Conservation (phyloP, 2,329 filamentous ascomycete genomes). For the Pyricularia grisea region DNA sequence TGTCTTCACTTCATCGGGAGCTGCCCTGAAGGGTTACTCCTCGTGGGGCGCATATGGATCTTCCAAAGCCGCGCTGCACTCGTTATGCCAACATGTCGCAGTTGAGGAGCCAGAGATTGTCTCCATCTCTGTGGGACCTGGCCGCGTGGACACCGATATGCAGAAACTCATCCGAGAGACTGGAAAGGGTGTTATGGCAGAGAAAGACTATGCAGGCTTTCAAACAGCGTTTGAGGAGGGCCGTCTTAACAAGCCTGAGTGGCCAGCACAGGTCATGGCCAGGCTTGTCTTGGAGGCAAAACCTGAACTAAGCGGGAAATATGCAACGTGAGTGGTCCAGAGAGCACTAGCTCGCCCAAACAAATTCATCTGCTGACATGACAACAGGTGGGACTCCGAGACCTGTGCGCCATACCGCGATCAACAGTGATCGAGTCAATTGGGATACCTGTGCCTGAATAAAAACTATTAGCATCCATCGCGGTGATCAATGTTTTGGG, state of each 20-base stretch:
- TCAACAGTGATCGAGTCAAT: not conserved
- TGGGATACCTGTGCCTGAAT: conserved; percentile 3
- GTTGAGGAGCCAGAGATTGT: conserved; percentile 70
- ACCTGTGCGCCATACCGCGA: conserved; percentile 46
- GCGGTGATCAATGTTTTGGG: conserved; percentile 7
- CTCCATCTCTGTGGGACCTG: conserved; percentile 64
- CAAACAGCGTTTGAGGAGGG: conserved; percentile 59
- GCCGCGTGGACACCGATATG: conserved; percentile 84
- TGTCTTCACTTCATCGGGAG: conserved; percentile 73
- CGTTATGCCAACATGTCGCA: conserved; percentile 62
- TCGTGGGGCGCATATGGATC: conserved; percentile 77
- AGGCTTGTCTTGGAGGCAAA: conserved; percentile 59
- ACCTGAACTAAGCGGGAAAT: conserved; percentile 64
- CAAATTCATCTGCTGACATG: conserved; percentile 10
- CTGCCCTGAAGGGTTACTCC: conserved; percentile 54
- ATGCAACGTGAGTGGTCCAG: conserved; percentile 49
- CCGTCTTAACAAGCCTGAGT: conserved; percentile 67
- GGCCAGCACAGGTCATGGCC: conserved; percentile 80
- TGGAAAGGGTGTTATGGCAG: conserved; percentile 38
- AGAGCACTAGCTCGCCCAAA: not conserved
- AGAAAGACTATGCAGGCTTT: conserved; percentile 57
- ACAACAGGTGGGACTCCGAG: conserved; percentile 38
- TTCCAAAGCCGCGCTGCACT: conserved; percentile 76
- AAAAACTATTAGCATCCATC: conserved; percentile 8
- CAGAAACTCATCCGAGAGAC: conserved; percentile 68